Evolutionary conservation across 345 rosid genomes (phyloP).

Genomic region (Trapa incisa): DNA sequence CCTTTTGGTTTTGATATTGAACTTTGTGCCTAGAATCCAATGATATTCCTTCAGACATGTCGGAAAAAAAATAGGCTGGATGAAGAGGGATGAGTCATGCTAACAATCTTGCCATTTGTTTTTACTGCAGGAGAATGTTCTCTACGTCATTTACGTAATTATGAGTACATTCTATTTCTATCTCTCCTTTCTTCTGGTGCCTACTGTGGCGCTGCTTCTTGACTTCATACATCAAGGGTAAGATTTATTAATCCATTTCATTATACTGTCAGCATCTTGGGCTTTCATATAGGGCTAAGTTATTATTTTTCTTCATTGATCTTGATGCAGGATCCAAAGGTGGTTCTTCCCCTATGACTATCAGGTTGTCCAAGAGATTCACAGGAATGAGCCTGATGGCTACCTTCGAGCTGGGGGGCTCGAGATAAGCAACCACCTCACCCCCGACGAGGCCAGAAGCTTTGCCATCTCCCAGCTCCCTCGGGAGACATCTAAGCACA

Average conservation of each 20-base stretch:
- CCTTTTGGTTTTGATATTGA: not conserved
- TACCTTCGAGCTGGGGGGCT: conserved; percentile 25
- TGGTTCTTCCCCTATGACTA: conserved; percentile 95
- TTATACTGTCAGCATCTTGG: not conserved
- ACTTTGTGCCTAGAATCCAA: not conserved
- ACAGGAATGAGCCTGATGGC: conserved; percentile 53
- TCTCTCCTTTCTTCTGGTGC: conserved; percentile 63
- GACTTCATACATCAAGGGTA: conserved; percentile 95
- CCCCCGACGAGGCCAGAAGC: conserved; percentile 75
- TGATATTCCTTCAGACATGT: not conserved
- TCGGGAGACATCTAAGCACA: conserved; percentile 73
- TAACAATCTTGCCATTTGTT: conserved; percentile 6
- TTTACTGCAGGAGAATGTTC: conserved; percentile 64
- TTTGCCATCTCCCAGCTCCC: conserved; percentile 77
- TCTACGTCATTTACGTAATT: conserved; percentile 64
- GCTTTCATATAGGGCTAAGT: not conserved
- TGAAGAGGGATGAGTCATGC: not conserved
- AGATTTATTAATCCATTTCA: not conserved
- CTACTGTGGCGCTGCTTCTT: conserved; percentile 68
- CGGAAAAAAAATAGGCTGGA: no score
- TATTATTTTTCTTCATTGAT: not conserved
- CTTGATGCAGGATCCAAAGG: conserved; percentile 55
- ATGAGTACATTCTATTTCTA: conserved; percentile 93
- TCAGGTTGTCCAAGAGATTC: conserved; percentile 88
- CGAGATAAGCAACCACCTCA: conserved; percentile 48